Evolutionary conservation across 805 yeast genomes (phyloP).

Genomic region (Candida nanaspora): DNA sequence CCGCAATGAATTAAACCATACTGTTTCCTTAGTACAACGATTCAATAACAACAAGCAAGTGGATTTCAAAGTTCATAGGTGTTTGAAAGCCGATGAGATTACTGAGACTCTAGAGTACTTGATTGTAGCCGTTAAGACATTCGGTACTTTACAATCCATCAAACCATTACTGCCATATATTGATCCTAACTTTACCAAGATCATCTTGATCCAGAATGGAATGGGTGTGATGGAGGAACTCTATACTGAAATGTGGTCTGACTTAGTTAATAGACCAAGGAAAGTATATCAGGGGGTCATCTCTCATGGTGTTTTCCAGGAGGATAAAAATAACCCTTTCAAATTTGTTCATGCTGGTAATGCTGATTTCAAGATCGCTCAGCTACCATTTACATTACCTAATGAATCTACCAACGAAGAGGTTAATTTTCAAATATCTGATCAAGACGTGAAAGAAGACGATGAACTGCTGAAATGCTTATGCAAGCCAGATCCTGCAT

Average conservation of each 20-base stretch:
- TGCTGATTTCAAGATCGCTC: slow-evolving; percentile 56
- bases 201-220: slow-evolving; percentile 79
- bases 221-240: slow-evolving; percentile 62
- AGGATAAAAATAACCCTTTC: slow-evolving; percentile 24
- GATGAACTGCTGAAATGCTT: slow-evolving; percentile 18
- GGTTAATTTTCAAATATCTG: neutral
- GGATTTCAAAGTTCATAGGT: slow-evolving; percentile 6
- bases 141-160: slow-evolving; percentile 62
- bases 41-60: slow-evolving; percentile 10
- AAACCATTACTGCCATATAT: slow-evolving; percentile 45
- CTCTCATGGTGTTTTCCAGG: slow-evolving; percentile 73
- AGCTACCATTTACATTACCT: slow-evolving; percentile 35
- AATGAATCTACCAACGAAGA: slow-evolving; percentile 7
- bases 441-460: slow-evolving; percentile 9
- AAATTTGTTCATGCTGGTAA: slow-evolving; percentile 61
- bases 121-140: slow-evolving; percentile 74
- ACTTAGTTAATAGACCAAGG: slow-evolving; percentile 35
- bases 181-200: slow-evolving; percentile 35
- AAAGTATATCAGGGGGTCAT: slow-evolving; percentile 66
- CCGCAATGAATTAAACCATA: slow-evolving; percentile 2
- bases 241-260: slow-evolving; percentile 47
- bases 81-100: neutral
- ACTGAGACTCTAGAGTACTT: slow-evolving; percentile 26
- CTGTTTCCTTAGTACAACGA: neutral
- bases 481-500: slow-evolving; percentile 11